These are phyloP conservation scores for Lycium barbarum DNA, from an alignment of 257 asterid genomes.

Conservation along the genomic window DNA sequence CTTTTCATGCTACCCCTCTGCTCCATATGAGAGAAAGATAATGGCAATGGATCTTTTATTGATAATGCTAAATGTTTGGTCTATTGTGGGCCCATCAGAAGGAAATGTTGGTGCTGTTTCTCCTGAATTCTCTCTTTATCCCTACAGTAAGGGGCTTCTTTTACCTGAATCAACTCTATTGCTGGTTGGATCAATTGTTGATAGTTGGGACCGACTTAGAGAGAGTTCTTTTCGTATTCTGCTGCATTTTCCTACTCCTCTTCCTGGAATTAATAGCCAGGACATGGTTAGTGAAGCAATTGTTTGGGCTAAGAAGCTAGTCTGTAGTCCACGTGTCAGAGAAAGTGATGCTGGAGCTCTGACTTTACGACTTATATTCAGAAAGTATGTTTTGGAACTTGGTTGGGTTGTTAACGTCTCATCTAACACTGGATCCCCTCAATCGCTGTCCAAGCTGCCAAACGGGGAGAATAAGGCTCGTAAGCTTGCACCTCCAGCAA, in stretches of 20 bases:
- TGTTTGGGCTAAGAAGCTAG: constrained; percentile 85
- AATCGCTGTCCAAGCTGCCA: constrained; percentile 41
- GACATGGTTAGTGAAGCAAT: constrained; percentile 63
- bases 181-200: constrained; percentile 90
- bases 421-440: constrained; percentile 49
- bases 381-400: constrained; percentile 86
- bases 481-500: constrained; percentile 53
- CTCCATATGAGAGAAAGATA: constrained; percentile 96
- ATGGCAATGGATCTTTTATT: constrained; percentile 91
- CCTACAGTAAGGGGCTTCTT: constrained; percentile 69
- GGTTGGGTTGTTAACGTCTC: constrained; percentile 73
- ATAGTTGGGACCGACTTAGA: constrained; percentile 95
- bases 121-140: constrained; percentile 56
- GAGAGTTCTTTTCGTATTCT: constrained; percentile 78
- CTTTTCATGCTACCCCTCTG: constrained; percentile 96
- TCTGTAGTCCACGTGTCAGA: constrained; percentile 95
- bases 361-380: constrained; percentile 78
- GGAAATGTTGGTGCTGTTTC: constrained; percentile 49
- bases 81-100: constrained; percentile 50
- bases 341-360: constrained; percentile 99
- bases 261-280: constrained; percentile 75
- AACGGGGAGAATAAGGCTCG: constrained; percentile 42
- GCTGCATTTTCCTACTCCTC: constrained; percentile 86
- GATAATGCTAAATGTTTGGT: constrained; percentile 83
- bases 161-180: constrained; percentile 78